These are phyloP conservation scores for Allodekkera sacchari DNA, from an alignment of 805 yeast genomes.

Conservation along the genomic window DNA sequence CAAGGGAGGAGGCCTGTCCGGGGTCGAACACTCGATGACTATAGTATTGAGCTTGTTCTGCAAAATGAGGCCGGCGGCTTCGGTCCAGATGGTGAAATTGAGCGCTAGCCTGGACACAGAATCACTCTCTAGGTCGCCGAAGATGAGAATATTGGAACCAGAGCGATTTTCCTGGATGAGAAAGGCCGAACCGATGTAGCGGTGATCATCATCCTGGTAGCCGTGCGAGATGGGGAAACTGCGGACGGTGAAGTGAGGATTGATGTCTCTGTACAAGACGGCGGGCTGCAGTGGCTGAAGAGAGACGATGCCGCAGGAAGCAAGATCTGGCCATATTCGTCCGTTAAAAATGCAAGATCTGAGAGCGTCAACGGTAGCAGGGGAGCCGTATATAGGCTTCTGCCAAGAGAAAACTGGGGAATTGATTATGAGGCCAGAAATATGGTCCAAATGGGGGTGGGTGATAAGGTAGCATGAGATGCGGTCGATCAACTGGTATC, in stretches of 20 bases:
- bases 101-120: slow-evolving; percentile 29
- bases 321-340: slow-evolving; percentile 70
- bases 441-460: slow-evolving; percentile 83
- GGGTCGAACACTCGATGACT: slow-evolving; percentile 71
- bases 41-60: slow-evolving; percentile 40
- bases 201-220: slow-evolving; percentile 5
- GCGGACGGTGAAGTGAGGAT: slow-evolving; percentile 29
- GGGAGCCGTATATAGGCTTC: slow-evolving; percentile 46
- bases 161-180: slow-evolving; percentile 31
- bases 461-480: slow-evolving; percentile 49
- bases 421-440: slow-evolving; percentile 59
- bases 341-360: slow-evolving; percentile 60
- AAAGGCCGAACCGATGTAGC: slow-evolving; percentile 50
- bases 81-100: slow-evolving; percentile 46
- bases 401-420: slow-evolving; percentile 42
- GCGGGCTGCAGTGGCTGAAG: slow-evolving; percentile 15
- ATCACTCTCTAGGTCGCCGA: slow-evolving; percentile 85
- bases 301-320: slow-evolving; percentile 20
- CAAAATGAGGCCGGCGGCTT: slow-evolving; percentile 38
- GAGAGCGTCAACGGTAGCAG: slow-evolving; percentile 43
- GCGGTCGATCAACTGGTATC: slow-evolving; percentile 22
- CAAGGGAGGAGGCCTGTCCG: slow-evolving; percentile 38
- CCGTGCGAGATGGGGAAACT: slow-evolving; percentile 38
- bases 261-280: slow-evolving; percentile 5
- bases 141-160: slow-evolving; percentile 40